phyloP scores from a whole-genome alignment of 352 stramenopile species.

The Phytophthora crassamura region DNA sequence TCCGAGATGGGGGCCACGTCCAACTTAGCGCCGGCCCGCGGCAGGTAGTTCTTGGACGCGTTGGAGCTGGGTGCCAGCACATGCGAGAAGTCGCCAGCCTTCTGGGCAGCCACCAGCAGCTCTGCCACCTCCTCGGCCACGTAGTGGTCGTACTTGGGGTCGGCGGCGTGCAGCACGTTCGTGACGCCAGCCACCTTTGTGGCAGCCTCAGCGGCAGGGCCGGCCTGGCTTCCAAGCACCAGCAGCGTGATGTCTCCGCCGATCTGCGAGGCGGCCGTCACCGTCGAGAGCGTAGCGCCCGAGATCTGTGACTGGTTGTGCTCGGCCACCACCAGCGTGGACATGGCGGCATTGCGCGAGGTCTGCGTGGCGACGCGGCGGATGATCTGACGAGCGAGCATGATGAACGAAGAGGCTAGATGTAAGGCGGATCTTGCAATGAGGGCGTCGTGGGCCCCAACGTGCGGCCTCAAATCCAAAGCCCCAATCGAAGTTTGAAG shows the following conservation, averaged over 20 bases:
- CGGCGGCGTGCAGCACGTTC: constrained; percentile 84
- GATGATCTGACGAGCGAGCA: constrained; percentile 58
- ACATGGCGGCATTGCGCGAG: constrained; percentile 47
- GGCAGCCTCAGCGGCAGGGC: constrained; percentile 62
- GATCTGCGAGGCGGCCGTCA: constrained; percentile 89
- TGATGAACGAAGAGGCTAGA: constrained; percentile 15
- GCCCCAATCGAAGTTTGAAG: too few relatives aligned
- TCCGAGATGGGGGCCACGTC: constrained; percentile 97
- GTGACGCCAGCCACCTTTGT: constrained; percentile 82
- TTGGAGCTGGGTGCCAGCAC: constrained; percentile 97
- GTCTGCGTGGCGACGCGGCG: constrained; percentile 54
- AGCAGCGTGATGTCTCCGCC: constrained; percentile 83
- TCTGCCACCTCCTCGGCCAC: constrained; percentile 90
- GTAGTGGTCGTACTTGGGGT: constrained; percentile 90
- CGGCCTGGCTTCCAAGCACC: constrained; percentile 74
- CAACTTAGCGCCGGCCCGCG: constrained; percentile 94
- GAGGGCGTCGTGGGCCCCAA: background rate
- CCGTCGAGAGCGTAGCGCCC: constrained; percentile 76
- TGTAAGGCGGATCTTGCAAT: constrained; percentile 34
- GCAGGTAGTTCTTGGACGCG: constrained; percentile 97
- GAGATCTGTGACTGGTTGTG: constrained; percentile 82
- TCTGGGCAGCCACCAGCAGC: constrained; percentile 72
- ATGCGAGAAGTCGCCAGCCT: constrained; percentile 83
- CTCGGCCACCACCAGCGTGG: constrained; percentile 90
- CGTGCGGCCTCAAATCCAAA: background rate